Conservation (phyloP, 2,329 filamentous ascomycete species). For the Trichoderma breve region DNA sequence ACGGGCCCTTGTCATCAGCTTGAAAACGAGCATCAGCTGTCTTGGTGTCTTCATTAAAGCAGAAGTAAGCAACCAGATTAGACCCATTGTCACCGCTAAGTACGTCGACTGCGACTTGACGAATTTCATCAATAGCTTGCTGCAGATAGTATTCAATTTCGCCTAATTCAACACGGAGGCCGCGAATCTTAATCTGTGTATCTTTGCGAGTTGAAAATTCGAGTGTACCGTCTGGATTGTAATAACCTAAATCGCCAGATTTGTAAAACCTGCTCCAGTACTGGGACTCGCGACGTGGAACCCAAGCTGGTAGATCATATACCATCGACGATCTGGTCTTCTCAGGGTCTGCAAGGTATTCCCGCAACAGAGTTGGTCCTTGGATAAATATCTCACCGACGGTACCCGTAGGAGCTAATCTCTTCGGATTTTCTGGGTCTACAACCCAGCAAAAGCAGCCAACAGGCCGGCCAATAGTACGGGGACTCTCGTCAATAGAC, state of each 20-base stretch:
- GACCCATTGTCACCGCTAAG: neutral
- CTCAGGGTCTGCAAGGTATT: constrained; percentile 9
- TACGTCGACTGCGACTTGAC: neutral
- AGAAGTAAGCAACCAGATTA: constrained; percentile 11
- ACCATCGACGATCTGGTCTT: neutral
- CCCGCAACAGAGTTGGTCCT: constrained; percentile 6
- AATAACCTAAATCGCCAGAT: constrained; percentile 2
- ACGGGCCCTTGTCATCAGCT: neutral
- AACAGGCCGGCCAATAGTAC: constrained; percentile 6
- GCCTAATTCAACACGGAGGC: constrained; percentile 13
- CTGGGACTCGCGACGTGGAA: neutral
- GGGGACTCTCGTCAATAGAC: neutral
- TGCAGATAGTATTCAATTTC: constrained; percentile 15
- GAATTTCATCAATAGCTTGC: neutral
- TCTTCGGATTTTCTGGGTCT: neutral
- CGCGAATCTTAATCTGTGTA: constrained; percentile 18
- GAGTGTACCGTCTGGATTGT: constrained; percentile 11
- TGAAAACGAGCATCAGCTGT: neutral
- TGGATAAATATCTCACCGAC: constrained; percentile 7
- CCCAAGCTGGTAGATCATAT: constrained; percentile 8
- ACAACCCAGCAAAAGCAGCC: constrained; percentile 22
- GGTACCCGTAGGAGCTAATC: constrained; percentile 4
- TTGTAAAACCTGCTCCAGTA: constrained; percentile 13
- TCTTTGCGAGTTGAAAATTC: constrained; percentile 9
- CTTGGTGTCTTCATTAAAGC: neutral